Percentiles rank a stretch among this genome's conserved stretches.
Evolutionary conservation across 352 stramenopile species (phyloP).

Genomic region (Pythium dissotocum): DNA sequence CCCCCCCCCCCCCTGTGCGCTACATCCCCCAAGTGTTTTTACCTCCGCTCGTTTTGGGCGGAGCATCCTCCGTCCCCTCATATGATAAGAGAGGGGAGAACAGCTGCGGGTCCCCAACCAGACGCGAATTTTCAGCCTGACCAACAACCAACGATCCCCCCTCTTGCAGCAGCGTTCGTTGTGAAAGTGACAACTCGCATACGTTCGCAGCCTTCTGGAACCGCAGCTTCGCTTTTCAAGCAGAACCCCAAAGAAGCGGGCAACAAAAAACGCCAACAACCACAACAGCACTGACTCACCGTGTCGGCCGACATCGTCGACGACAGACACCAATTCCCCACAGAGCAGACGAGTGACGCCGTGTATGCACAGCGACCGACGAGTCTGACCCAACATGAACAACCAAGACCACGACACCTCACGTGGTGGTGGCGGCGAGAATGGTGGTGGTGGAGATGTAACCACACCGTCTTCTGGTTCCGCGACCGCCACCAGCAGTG

Average conservation of each 20-base stretch:
- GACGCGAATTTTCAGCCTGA: slow-evolving; percentile 29
- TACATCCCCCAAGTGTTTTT: slow-evolving; percentile 16
- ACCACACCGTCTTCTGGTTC: slow-evolving; percentile 20
- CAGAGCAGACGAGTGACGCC: background rate
- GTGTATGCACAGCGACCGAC: background rate
- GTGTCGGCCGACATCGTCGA: background rate
- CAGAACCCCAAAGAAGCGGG: background rate
- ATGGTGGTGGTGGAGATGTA: background rate
- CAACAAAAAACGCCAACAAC: slow-evolving; percentile 2
- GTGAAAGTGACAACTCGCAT: slow-evolving; percentile 29
- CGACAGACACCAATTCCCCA: background rate
- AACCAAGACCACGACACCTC: slow-evolving; percentile 8
- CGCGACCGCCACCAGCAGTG: slow-evolving; percentile 2
- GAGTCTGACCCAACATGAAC: slow-evolving; percentile 8
- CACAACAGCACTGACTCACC: background rate
- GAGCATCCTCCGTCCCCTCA: background rate
- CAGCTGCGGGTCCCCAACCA: slow-evolving; percentile 21
- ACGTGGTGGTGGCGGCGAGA: background rate
- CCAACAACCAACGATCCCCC: slow-evolving; percentile 29
- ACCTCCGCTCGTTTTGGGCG: background rate
- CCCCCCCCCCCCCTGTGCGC: background rate
- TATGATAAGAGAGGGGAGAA: slow-evolving; percentile 6
- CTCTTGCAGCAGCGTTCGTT: slow-evolving; percentile 24
- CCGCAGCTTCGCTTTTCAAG: background rate
- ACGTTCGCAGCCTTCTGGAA: slow-evolving; percentile 12